Percentiles rank a stretch among this genome's conserved stretches.
phyloP scores from a whole-genome alignment of 2,329 filamentous ascomycete genomes.

The Monosporascus cannonballus region DNA sequence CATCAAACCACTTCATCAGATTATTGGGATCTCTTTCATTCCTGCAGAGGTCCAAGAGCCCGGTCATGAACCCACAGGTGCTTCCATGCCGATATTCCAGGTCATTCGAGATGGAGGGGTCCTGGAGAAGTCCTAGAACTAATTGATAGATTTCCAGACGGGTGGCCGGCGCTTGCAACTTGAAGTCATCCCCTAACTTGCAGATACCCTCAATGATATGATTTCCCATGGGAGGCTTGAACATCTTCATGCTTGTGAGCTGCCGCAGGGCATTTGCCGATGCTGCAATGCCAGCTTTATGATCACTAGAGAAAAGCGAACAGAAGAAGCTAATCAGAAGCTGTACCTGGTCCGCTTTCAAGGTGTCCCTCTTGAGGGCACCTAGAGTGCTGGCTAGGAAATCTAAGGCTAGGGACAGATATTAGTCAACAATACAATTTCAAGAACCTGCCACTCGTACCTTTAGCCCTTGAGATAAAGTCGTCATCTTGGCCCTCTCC shows the following conservation, averaged over 20 bases:
- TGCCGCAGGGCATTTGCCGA: constrained; percentile 46
- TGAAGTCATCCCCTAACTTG: constrained; percentile 51
- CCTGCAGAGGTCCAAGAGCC: constrained; percentile 44
- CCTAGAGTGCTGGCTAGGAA: constrained; percentile 50
- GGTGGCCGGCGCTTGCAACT: constrained; percentile 44
- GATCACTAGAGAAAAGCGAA: constrained; percentile 52
- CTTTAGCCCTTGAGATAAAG: constrained; percentile 47
- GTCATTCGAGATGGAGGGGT: constrained; percentile 35
- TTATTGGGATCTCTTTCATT: constrained; percentile 53
- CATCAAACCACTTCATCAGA: constrained; percentile 51
- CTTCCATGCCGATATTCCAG: constrained; percentile 38
- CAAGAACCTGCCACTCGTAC: not conserved
- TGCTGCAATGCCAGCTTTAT: constrained; percentile 52
- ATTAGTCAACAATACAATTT: not conserved
- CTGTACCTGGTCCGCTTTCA: constrained; percentile 47
- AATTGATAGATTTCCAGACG: constrained; percentile 47
- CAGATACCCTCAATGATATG: constrained; percentile 44
- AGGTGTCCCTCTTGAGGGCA: constrained; percentile 36
- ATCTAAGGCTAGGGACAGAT: constrained; percentile 37
- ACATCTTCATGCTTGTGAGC: constrained; percentile 43
- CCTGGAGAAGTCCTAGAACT: constrained; percentile 37
- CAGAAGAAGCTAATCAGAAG: constrained; percentile 49
- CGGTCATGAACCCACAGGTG: constrained; percentile 39
- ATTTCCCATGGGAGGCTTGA: constrained; percentile 41
- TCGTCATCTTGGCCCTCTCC: constrained; percentile 23